Conservation (phyloP, 2,329 filamentous ascomycete genomes). For the Raffaelea arxii region DNA sequence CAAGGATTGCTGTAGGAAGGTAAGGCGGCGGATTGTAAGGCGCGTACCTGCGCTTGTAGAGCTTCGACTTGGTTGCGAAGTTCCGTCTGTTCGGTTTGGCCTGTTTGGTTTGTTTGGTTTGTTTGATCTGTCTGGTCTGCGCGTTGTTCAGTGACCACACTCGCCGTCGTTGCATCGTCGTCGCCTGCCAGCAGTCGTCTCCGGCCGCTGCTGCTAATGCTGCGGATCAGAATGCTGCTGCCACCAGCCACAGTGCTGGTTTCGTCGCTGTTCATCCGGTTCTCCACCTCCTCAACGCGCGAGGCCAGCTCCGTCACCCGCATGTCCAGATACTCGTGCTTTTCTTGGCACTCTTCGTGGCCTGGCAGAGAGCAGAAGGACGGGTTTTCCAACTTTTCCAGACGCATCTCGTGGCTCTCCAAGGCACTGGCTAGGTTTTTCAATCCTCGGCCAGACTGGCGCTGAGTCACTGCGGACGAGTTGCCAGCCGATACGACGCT, state of each 20-base stretch:
- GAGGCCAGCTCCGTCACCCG: conserved; percentile 61
- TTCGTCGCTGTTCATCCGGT: conserved; percentile 35
- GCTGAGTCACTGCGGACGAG: conserved; percentile 17
- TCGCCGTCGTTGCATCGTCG: conserved; percentile 32
- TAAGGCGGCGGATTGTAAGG: conserved; percentile 44
- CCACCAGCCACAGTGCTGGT: conserved; percentile 28
- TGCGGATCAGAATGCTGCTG: conserved; percentile 18
- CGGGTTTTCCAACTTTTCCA: conserved; percentile 59
- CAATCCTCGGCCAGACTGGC: too few relatives aligned
- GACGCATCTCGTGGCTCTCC: conserved; percentile 50
- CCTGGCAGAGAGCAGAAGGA: conserved; percentile 53
- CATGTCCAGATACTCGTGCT: conserved; percentile 56
- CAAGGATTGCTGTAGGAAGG: conserved; percentile 58
- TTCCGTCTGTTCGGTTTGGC: conserved; percentile 27
- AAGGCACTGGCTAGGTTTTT: conserved; percentile 42
- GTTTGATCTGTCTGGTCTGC: conserved; percentile 36
- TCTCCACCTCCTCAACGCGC: conserved; percentile 50
- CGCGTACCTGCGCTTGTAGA: conserved; percentile 39
- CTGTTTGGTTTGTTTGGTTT: background rate
- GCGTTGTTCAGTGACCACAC: too few relatives aligned
- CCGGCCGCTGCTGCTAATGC: too few relatives aligned
- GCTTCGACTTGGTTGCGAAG: conserved; percentile 39
- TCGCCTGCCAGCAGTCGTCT: conserved; percentile 23
- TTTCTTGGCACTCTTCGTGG: conserved; percentile 61
- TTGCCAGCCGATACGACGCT: background rate